A percentile compares a stretch with the other conserved stretches of the same genome.
These are phyloP conservation scores for Mucor indicus DNA, from an alignment of 371 early-diverging fungal species.

Conservation along the genomic window DNA sequence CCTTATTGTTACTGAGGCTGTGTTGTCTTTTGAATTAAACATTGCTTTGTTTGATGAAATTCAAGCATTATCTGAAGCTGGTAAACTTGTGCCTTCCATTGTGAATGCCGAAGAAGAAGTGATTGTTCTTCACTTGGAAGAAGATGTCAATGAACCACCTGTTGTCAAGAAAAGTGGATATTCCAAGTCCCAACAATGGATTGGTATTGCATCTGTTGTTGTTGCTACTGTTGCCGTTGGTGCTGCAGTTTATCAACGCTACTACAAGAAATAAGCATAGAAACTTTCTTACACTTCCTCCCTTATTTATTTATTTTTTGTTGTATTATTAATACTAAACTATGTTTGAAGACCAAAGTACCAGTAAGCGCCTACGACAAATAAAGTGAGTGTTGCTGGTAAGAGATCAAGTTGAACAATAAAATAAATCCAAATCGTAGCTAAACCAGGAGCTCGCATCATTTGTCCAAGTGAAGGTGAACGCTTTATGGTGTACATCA, in stretches of 20 bases:
- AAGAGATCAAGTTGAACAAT: slow-evolving; percentile 55
- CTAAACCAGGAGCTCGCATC: slow-evolving; percentile 60
- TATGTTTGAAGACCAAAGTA: slow-evolving; percentile 39
- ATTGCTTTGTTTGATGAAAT: slow-evolving; percentile 49
- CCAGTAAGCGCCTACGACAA: slow-evolving; percentile 49
- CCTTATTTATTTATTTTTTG: background rate
- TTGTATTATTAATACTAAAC: background rate
- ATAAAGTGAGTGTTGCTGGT: slow-evolving; percentile 49
- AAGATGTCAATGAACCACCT: background rate
- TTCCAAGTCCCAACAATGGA: background rate
- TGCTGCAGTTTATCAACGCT: slow-evolving; percentile 15
- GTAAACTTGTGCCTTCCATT: slow-evolving; percentile 17
- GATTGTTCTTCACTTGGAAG: background rate
- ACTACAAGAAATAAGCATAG: slow-evolving; percentile 2
- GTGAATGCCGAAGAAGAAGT: background rate
- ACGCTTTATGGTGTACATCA: slow-evolving; percentile 51
- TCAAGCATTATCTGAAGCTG: slow-evolving; percentile 33
- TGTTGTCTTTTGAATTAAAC: slow-evolving; percentile 43
- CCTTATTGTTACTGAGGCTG: slow-evolving; percentile 40
- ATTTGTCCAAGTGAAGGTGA: slow-evolving; percentile 64
- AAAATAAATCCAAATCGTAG: slow-evolving; percentile 60
- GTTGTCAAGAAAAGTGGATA: background rate
- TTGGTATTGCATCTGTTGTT: slow-evolving; percentile 1
- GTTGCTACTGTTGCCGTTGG: slow-evolving; percentile 20
- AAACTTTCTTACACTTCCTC: background rate